phyloP scores from a whole-genome alignment of 192 early-diverging fungal species.

The Backusella liffmaniae region DNA sequence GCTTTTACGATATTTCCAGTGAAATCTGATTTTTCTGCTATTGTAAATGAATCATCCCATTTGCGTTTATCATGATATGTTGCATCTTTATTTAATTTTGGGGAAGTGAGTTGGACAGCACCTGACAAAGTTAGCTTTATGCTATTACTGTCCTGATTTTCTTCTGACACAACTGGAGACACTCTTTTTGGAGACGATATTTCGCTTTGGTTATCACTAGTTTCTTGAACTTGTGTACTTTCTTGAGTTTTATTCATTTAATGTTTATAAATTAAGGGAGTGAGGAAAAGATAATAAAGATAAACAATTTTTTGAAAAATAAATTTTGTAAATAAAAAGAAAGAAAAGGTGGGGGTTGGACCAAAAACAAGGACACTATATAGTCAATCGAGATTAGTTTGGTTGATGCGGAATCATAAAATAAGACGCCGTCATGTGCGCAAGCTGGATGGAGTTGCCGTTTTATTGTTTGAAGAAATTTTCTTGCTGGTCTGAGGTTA shows the following conservation, averaged over 20 bases:
- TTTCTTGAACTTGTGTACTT: neutral
- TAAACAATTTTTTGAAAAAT: neutral
- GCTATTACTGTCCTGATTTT: neutral
- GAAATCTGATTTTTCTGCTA: conserved; percentile 3
- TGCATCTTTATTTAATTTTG: neutral
- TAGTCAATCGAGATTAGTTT: neutral
- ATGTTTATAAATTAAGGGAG: neutral
- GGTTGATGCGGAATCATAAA: neutral
- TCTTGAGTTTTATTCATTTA: neutral
- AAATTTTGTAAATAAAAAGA: neutral
- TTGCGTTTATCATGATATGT: conserved; percentile 7
- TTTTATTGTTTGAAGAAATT: neutral
- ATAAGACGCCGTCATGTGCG: conserved; percentile 11
- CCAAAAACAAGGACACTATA: neutral
- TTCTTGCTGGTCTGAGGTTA: conserved; percentile 18
- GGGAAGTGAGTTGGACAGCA: conserved; percentile 5
- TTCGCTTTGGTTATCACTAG: neutral
- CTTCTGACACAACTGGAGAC: neutral
- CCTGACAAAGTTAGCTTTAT: neutral
- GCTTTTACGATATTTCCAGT: conserved; percentile 15
- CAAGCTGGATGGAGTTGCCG: neutral
- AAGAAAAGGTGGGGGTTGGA: neutral
- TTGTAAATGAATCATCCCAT: conserved; percentile 17
- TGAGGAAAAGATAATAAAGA: neutral
- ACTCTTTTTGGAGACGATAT: neutral